Conservation (phyloP, 164 flowering plant genomes). For the Liquidambar formosana region DNA sequence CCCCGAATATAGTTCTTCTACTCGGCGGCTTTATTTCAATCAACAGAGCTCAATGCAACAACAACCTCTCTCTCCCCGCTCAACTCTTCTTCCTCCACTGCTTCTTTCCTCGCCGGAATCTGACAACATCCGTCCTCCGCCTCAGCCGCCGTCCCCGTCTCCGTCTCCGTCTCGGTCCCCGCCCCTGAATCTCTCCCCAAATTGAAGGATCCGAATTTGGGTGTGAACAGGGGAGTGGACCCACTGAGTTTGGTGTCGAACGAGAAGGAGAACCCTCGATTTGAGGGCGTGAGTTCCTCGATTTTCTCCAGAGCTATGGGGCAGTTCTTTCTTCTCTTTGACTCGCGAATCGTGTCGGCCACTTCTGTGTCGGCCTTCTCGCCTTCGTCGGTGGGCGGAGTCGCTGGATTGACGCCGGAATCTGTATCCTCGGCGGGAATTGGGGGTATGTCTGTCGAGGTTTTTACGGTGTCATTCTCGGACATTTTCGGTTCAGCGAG, state of each 20-base stretch:
- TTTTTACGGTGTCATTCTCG: no score
- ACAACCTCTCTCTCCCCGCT: background rate
- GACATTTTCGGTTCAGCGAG: no score
- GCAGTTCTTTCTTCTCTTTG: slow-evolving; percentile 24
- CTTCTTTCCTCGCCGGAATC: background rate
- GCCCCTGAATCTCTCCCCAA: slow-evolving; percentile 3
- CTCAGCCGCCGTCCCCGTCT: background rate
- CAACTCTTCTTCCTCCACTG: background rate
- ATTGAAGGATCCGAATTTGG: slow-evolving; percentile 29
- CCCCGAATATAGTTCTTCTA: background rate
- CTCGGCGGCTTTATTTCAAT: background rate
- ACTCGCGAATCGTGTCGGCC: slow-evolving; percentile 5
- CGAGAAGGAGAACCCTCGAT: slow-evolving; percentile 16
- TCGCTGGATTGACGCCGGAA: slow-evolving; percentile 5
- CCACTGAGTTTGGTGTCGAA: slow-evolving; percentile 15
- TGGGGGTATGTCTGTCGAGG: no score
- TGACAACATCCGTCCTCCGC: background rate
- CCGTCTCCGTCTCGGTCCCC: background rate
- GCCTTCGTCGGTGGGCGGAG: background rate
- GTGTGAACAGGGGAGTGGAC: slow-evolving; percentile 18
- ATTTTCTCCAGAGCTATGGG: slow-evolving; percentile 19
- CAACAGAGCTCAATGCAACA: background rate
- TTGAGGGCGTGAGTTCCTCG: slow-evolving; percentile 9
- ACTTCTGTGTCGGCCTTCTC: background rate
- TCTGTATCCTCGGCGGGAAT: background rate